Percentiles rank a stretch among this genome's conserved stretches.
These are phyloP conservation scores for Celoporthe dispersa DNA, from an alignment of 2,329 filamentous ascomycete species.

Conservation along the genomic window DNA sequence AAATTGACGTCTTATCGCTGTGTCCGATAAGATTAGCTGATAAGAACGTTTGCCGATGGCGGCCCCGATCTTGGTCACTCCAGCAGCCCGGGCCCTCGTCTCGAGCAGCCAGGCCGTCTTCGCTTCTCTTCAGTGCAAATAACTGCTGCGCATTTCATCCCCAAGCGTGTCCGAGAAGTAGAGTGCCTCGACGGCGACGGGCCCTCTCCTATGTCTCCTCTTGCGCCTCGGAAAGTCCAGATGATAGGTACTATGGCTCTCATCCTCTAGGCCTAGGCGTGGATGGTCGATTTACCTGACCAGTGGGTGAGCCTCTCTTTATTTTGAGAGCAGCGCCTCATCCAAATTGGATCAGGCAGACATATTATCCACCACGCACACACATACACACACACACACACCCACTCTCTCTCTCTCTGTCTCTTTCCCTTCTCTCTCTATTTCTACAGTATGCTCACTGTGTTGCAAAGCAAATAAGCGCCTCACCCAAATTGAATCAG, in stretches of 20 bases:
- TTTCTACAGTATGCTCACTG: neutral
- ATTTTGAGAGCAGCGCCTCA: neutral
- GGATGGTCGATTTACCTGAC: neutral
- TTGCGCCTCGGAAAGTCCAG: too few relatives aligned
- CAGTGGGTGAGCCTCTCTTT: neutral
- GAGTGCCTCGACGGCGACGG: too few relatives aligned
- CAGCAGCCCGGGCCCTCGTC: neutral
- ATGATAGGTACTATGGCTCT: neutral
- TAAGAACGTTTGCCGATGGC: neutral
- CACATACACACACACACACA: too few relatives aligned
- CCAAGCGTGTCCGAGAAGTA: too few relatives aligned
- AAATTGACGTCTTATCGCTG: conserved; percentile 13
- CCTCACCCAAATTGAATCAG: too few relatives aligned
- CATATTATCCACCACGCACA: too few relatives aligned
- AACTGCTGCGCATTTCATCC: too few relatives aligned
- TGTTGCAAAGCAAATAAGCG: neutral
- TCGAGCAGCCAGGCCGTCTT: neutral
- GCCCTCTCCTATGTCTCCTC: neutral
- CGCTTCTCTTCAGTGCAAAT: neutral
- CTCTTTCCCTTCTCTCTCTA: neutral
- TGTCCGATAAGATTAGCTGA: conserved; percentile 4
- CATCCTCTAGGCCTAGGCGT: neutral
- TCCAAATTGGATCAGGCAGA: neutral
- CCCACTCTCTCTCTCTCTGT: too few relatives aligned
- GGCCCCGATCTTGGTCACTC: neutral